Base-by-base conservation (phyloP, 441 rosid species). In the Flueggea neowawraea region DNA sequence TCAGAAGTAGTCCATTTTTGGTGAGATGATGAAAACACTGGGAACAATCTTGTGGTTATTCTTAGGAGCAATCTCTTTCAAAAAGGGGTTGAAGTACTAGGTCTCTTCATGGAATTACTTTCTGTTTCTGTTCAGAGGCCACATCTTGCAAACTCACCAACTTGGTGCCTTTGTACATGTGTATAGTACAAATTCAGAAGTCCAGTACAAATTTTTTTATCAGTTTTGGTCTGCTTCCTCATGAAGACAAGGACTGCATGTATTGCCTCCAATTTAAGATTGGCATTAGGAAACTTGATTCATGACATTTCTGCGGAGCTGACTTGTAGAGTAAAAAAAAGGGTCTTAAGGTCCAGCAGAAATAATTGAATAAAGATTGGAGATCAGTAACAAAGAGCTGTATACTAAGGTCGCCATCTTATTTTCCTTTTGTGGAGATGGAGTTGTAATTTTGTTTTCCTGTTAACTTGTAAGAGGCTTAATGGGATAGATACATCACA, bases 1-100 rank as follows among this genome's bases (percentile, higher is more conserved):
- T 48, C 86, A 73, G 80, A 56, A 44, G 44, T 66, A 60, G 75
- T 68, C 63, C 51, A 15, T 74, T 66, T 68, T 66, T 69, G 60
- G 61, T 43, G 72, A 54, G 65, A 78, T 54, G 51, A 57, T 60
- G 53, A 52, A 54, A 65, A 52, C 39, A 50, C 58, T 66, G 65
- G 71, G 68, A 63, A 66, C 13, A 71, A 67, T 56, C 31, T 41
- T 67, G 22, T 50, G 60, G 62, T 39, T 63, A 36, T 70, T 55
- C 54, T 41, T 61, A 66, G 71, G 53, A 55, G 53, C 58, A 16
- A 54, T 62, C 60, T 62, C 66, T 22, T 33, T 16, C 58, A 53
- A 62, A 64, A 65, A 57, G 50, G 69, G 55, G 41, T 36, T 44
- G 61, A 43, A 58, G 28, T 22, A 2, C 45, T 31, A 33, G 66